Percentiles rank a stretch among this genome's conserved stretches.
These are phyloP conservation scores for Hypoxylon cercidicola DNA, from an alignment of 495 filamentous ascomycete species.

Conservation along the genomic window DNA sequence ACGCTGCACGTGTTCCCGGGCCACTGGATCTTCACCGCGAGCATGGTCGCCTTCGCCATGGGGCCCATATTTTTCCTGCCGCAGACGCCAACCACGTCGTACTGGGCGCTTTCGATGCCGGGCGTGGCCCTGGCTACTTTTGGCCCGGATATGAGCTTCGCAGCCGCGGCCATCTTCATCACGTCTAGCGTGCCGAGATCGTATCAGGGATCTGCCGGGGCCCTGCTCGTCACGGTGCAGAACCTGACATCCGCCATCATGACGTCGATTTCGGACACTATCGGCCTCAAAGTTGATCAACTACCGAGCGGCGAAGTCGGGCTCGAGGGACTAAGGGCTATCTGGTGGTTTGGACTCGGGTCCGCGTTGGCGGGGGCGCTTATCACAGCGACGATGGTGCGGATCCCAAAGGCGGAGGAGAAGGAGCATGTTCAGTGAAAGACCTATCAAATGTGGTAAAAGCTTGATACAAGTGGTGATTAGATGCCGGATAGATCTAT, in stretches of 20 bases:
- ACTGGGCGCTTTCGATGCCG: constrained; percentile 68
- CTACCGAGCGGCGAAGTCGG: constrained; percentile 52
- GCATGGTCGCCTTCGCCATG: constrained; percentile 56
- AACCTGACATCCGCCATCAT: constrained; percentile 62
- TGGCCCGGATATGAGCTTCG: constrained; percentile 72
- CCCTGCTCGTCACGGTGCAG: constrained; percentile 71
- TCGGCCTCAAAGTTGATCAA: constrained; percentile 54
- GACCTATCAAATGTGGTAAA: neutral
- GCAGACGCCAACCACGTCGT: constrained; percentile 55
- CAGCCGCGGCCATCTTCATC: constrained; percentile 67
- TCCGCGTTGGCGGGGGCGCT: constrained; percentile 52
- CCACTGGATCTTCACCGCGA: constrained; percentile 58
- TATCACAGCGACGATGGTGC: constrained; percentile 54
- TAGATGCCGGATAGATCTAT: neutral
- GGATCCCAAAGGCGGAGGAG: constrained; percentile 61
- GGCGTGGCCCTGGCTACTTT: constrained; percentile 61
- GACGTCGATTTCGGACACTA: constrained; percentile 56
- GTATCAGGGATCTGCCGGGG: constrained; percentile 71
- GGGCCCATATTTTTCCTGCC: constrained; percentile 58
- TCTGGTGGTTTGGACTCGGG: constrained; percentile 62
- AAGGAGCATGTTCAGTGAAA: constrained; percentile 58
- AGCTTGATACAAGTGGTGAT: neutral
- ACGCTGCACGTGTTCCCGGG: constrained; percentile 59
- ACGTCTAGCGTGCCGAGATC: constrained; percentile 63
- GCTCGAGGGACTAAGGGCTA: constrained; percentile 54